phyloP scores from a whole-genome alignment of 192 early-diverging fungal genomes.

The Backusella luteola region DNA sequence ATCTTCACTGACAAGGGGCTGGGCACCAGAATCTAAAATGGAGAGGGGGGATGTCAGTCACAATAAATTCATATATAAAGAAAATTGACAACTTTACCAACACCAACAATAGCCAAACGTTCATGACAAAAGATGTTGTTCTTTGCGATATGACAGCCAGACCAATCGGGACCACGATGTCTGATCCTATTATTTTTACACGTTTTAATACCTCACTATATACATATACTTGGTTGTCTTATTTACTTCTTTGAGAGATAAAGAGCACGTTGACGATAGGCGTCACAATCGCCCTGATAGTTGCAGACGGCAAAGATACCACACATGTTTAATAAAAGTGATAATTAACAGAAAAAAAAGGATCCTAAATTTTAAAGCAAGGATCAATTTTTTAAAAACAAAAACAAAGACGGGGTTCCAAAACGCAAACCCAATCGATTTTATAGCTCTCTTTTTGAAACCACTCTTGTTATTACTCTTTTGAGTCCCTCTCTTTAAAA shows the following conservation, averaged over 20 bases:
- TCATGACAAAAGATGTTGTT: conserved; percentile 96
- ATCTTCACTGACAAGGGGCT: conserved; percentile 93
- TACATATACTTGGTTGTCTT: background rate
- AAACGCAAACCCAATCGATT: background rate
- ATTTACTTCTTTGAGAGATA: conserved; percentile 81
- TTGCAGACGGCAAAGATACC: conserved; percentile 96
- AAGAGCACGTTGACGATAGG: conserved; percentile 81
- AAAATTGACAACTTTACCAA: conserved; percentile 60
- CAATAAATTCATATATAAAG: background rate
- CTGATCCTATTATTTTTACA: conserved; percentile 62
- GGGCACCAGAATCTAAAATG: conserved; percentile 82
- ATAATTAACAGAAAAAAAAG: background rate
- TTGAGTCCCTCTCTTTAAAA: too few relatives aligned
- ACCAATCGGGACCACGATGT: conserved; percentile 99
- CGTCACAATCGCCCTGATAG: conserved; percentile 73
- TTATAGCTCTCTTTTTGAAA: background rate
- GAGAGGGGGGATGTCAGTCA: background rate
- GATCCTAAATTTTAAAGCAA: background rate
- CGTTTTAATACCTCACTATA: too few relatives aligned
- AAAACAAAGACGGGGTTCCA: background rate
- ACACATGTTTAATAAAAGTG: conserved; percentile 68
- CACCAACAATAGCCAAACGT: conserved; percentile 97
- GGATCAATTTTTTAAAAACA: background rate
- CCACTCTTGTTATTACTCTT: too few relatives aligned
- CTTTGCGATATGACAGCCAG: conserved; percentile 76